Evolutionary conservation across 2,329 filamentous ascomycete species (phyloP).

Genomic region (Cordyceps cicadae): DNA sequence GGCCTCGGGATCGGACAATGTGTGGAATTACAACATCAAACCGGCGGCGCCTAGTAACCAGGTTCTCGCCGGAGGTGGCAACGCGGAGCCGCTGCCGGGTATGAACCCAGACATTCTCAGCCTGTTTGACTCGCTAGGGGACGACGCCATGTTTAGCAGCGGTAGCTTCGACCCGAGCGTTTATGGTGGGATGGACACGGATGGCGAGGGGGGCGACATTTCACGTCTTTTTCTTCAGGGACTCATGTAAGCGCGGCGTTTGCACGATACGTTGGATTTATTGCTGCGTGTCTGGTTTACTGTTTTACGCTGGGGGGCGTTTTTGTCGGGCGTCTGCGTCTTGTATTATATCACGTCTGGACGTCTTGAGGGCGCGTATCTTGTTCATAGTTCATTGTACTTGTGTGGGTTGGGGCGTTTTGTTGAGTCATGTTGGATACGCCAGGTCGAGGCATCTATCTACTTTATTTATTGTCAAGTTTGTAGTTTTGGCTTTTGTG

Average conservation of each 20-base stretch:
- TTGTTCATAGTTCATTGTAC: background rate
- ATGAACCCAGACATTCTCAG: conserved; percentile 29
- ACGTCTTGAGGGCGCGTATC: background rate
- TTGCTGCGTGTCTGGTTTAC: too few species aligned
- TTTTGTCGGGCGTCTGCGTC: too few species aligned
- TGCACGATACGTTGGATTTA: background rate
- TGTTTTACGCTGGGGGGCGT: too few species aligned
- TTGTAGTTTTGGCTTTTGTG: background rate
- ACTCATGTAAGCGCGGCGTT: conserved; percentile 9
- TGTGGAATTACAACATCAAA: background rate
- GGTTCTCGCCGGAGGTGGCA: background rate
- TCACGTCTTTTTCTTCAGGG: conserved; percentile 17
- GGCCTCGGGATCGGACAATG: background rate
- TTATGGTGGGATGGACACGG: conserved; percentile 10
- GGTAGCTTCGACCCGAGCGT: conserved; percentile 12
- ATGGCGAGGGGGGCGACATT: conserved; percentile 22
- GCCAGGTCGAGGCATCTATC: too few species aligned
- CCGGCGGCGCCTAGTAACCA: background rate
- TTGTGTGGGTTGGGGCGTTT: background rate
- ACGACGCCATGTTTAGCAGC: conserved; percentile 19
- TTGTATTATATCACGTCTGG: too few species aligned
- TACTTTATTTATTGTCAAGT: too few species aligned
- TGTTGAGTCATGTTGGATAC: too few species aligned
- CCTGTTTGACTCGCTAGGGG: conserved; percentile 28
- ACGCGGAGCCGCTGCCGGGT: conserved; percentile 11